These are phyloP conservation scores for Dryadomyces quercivorus DNA, from an alignment of 2,329 filamentous ascomycete genomes.

Conservation along the genomic window DNA sequence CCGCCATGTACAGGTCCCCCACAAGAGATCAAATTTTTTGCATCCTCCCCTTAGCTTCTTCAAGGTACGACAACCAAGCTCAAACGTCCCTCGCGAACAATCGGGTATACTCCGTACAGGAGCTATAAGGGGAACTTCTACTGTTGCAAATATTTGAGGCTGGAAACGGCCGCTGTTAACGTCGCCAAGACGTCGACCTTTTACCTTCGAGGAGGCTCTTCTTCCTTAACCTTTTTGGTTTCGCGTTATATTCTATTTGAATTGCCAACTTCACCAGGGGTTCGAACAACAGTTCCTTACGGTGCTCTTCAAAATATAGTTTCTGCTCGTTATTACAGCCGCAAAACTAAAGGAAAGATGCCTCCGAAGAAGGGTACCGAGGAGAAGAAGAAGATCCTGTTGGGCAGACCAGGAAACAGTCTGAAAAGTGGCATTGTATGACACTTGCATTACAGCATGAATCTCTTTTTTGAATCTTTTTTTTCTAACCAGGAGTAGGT, in stretches of 20 bases:
- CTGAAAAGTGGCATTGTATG: slow-evolving; percentile 98
- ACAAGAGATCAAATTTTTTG: slow-evolving; percentile 1
- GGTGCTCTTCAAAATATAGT: slow-evolving; percentile 7
- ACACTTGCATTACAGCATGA: background rate
- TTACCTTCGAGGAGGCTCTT: slow-evolving; percentile 17
- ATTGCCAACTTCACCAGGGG: slow-evolving; percentile 25
- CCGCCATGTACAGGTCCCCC: background rate
- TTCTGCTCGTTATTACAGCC: slow-evolving; percentile 17
- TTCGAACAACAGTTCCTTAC: slow-evolving; percentile 7
- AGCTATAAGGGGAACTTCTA: background rate
- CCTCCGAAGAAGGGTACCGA: slow-evolving; percentile 78
- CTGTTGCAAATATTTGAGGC: slow-evolving; percentile 4
- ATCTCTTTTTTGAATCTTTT: no score
- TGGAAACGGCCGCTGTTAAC: slow-evolving; percentile 6
- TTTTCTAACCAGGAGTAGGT: slow-evolving; percentile 43
- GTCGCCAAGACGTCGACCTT: slow-evolving; percentile 27
- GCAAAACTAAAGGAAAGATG: slow-evolving; percentile 57
- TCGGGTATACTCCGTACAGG: background rate
- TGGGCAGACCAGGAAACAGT: slow-evolving; percentile 94
- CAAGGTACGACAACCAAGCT: background rate
- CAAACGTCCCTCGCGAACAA: background rate
- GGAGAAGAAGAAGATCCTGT: slow-evolving; percentile 88
- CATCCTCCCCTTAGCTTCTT: background rate
- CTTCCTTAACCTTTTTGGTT: background rate
- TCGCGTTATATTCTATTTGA: slow-evolving; percentile 31